phyloP scores from a whole-genome alignment of 495 filamentous ascomycete genomes.

The Neurospora intermedia region DNA sequence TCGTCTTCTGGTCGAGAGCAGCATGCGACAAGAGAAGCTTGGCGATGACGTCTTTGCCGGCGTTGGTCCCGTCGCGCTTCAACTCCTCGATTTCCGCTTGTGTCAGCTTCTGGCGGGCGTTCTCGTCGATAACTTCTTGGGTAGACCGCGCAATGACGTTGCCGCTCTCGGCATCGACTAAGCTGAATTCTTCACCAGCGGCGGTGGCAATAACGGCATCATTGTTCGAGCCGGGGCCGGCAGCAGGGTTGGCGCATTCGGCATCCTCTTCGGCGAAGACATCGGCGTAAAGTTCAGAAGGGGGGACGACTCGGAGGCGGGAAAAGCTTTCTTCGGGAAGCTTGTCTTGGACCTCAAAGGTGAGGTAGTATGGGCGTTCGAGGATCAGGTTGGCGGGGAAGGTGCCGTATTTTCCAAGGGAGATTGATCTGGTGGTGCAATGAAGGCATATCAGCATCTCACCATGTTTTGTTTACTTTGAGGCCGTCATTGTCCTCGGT shows the following conservation, averaged over 20 bases:
- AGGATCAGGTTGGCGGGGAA: conserved; percentile 81
- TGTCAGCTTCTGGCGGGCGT: conserved; percentile 68
- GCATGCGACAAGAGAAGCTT: conserved; percentile 78
- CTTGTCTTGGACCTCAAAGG: conserved; percentile 75
- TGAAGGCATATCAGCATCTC: not conserved
- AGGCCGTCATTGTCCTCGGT: not conserved
- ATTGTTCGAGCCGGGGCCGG: conserved; percentile 14
- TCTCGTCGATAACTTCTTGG: conserved; percentile 67
- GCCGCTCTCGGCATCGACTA: conserved; percentile 35
- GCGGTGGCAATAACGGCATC: conserved; percentile 20
- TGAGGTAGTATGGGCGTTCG: conserved; percentile 79
- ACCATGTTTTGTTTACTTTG: conserved; percentile 4
- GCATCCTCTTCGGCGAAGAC: conserved; percentile 47
- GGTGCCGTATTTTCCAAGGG: conserved; percentile 78
- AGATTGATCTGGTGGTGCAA: conserved; percentile 52
- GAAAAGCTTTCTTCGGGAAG: conserved; percentile 41
- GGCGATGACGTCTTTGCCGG: conserved; percentile 79
- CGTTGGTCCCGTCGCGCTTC: conserved; percentile 65
- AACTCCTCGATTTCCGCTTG: conserved; percentile 83
- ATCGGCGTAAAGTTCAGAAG: conserved; percentile 74
- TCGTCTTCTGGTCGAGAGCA: conserved; percentile 84
- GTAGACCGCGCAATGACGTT: conserved; percentile 66
- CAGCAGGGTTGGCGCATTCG: conserved; percentile 22
- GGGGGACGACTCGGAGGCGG: conserved; percentile 66
- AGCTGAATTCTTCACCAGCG: conserved; percentile 27